A percentile compares a stretch with the other conserved stretches of the same genome.
Evolutionary conservation across 805 yeast species (phyloP).

Genomic region (Lachancea sp.): DNA sequence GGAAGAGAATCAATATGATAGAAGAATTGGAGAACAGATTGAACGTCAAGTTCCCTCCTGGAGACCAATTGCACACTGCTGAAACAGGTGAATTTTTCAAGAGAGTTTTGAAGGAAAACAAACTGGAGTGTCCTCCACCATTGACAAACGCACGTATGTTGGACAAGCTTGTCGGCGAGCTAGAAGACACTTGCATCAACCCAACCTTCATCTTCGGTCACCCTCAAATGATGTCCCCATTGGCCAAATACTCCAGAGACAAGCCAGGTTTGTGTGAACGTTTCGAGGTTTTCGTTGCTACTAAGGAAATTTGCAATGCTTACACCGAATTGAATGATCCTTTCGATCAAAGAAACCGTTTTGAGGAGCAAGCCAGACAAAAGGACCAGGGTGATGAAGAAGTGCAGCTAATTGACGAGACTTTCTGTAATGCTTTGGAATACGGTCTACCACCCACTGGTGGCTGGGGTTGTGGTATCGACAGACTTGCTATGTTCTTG

Average conservation of each 20-base stretch:
- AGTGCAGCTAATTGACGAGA: constrained; percentile 94
- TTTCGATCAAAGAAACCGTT: constrained; percentile 94
- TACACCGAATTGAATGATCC: constrained; percentile 99
- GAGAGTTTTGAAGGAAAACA: constrained; percentile 67
- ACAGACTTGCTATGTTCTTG: constrained; percentile 95
- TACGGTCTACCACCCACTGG: constrained; percentile 99
- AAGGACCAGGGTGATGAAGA: constrained; percentile 99
- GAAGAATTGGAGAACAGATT: constrained; percentile 86
- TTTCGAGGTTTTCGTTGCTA: constrained; percentile 96
- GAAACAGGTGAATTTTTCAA: constrained; percentile 91
- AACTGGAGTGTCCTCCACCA: constrained; percentile 83
- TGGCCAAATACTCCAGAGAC: constrained; percentile 92
- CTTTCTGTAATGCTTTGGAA: constrained; percentile 95
- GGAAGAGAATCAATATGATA: constrained; percentile 98
- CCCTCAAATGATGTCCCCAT: constrained; percentile 99
- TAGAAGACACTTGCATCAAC: constrained; percentile 89
- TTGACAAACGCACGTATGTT: constrained; percentile 98
- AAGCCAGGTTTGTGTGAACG: constrained; percentile 95
- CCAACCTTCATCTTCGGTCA: constrained; percentile 98
- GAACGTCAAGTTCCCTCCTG: constrained; percentile 89
- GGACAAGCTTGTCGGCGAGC: constrained; percentile 95
- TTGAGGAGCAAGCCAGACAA: constrained; percentile 98
- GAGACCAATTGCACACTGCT: constrained; percentile 87
- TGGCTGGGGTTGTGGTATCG: constrained; percentile 99
- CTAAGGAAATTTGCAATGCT: constrained; percentile 97